These are phyloP conservation scores for Pyrenopolyporus hunteri DNA, from an alignment of 495 filamentous ascomycete genomes.

Conservation along the genomic window DNA sequence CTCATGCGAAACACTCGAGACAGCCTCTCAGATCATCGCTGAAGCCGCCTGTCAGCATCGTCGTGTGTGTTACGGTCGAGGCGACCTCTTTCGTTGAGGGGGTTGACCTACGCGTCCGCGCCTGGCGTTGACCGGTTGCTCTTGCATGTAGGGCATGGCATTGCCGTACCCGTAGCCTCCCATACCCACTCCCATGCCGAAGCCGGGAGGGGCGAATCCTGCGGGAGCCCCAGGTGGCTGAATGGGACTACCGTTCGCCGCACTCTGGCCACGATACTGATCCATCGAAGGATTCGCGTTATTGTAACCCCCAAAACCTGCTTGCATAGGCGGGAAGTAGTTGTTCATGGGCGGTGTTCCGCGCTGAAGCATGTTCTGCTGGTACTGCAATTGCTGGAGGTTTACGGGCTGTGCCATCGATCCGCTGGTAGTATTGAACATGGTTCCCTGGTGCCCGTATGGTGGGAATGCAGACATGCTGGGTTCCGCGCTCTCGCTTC, in stretches of 20 bases:
- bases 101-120: slow-evolving; percentile 60
- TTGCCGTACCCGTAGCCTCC: slow-evolving; percentile 53
- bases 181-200: slow-evolving; percentile 56
- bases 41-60: slow-evolving; percentile 37
- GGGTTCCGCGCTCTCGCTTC: slow-evolving; percentile 63
- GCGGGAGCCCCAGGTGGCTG: slow-evolving; percentile 44
- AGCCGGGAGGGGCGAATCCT: slow-evolving; percentile 55
- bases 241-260: slow-evolving; percentile 55
- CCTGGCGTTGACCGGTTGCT: slow-evolving; percentile 56
- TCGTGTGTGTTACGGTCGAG: slow-evolving; percentile 31
- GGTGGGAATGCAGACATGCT: slow-evolving; percentile 58
- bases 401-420: slow-evolving; percentile 57
- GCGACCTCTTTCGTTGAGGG: slow-evolving; percentile 42
- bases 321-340: slow-evolving; percentile 55
- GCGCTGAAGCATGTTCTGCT: slow-evolving; percentile 62
- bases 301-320: slow-evolving; percentile 55
- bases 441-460: slow-evolving; percentile 55
- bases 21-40: slow-evolving; percentile 39
- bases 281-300: slow-evolving; percentile 53
- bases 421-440: slow-evolving; percentile 57
- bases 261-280: slow-evolving; percentile 54
- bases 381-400: slow-evolving; percentile 63
- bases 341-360: slow-evolving; percentile 57
- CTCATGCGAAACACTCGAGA: slow-evolving; percentile 26
- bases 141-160: slow-evolving; percentile 54